phyloP scores from a whole-genome alignment of 2,329 filamentous ascomycete genomes.

The Beauveria asiatica region DNA sequence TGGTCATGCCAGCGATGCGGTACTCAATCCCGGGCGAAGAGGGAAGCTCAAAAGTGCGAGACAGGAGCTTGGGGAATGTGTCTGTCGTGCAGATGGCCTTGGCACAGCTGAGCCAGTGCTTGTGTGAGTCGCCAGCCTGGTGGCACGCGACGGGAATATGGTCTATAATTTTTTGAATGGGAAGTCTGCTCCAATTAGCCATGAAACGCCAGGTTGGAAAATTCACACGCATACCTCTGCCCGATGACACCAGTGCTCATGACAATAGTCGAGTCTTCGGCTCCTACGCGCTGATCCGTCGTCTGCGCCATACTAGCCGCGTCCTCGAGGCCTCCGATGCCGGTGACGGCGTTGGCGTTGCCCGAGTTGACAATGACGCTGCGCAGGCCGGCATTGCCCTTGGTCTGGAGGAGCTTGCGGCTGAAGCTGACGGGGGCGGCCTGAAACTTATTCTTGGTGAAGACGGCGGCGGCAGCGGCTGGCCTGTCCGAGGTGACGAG shows the following conservation, averaged over 20 bases:
- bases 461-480: constrained; percentile 82
- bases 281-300: constrained; percentile 57
- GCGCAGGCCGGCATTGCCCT: constrained; percentile 60
- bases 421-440: constrained; percentile 89
- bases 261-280: constrained; percentile 61
- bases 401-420: constrained; percentile 58
- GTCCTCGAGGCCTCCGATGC: constrained; percentile 80
- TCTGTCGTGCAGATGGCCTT: constrained; percentile 96
- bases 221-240: constrained; percentile 52
- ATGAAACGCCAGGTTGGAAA: constrained; percentile 5
- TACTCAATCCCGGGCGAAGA: constrained; percentile 70
- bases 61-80: constrained; percentile 94
- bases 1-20: constrained; percentile 87
- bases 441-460: constrained; percentile 98
- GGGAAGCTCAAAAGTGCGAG: constrained; percentile 73
- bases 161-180: constrained; percentile 80
- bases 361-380: constrained; percentile 91
- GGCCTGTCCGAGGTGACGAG: constrained; percentile 79
- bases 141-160: constrained; percentile 71
- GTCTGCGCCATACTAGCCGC: constrained; percentile 73
- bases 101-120: constrained; percentile 79
- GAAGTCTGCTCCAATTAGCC: constrained; percentile 47
- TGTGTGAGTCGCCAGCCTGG: constrained; percentile 64
- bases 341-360: constrained; percentile 95
- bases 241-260: constrained; percentile 99